Percentiles rank a stretch among this genome's conserved stretches.
Evolutionary conservation across 2,329 filamentous ascomycete genomes (phyloP).

Genomic region (Colletotrichum higginsianum): DNA sequence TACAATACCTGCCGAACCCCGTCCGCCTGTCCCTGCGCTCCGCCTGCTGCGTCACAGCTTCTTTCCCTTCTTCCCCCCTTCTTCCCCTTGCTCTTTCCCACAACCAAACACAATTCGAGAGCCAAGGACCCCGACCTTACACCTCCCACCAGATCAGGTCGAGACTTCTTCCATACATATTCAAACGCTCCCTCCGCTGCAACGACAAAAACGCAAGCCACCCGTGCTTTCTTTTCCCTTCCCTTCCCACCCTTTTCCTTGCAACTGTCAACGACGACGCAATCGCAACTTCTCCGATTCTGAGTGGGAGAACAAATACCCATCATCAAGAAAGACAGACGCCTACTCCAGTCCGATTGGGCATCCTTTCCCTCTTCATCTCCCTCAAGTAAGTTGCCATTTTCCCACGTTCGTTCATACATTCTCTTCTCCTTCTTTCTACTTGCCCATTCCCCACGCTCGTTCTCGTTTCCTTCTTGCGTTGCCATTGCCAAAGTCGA

Average conservation of each 20-base stretch:
- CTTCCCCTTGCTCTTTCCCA: conserved; percentile 30
- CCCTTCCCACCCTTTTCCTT: conserved; percentile 22
- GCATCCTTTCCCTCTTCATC: neutral
- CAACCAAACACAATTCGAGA: neutral
- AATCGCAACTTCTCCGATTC: conserved; percentile 4
- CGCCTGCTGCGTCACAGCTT: conserved; percentile 40
- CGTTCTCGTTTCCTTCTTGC: neutral
- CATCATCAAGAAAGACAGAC: conserved; percentile 3
- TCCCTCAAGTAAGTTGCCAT: conserved; percentile 20
- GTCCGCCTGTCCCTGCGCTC: conserved; percentile 38
- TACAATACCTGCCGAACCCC: conserved; percentile 43
- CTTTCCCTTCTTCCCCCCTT: conserved; percentile 33
- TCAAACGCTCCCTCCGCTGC: conserved; percentile 38
- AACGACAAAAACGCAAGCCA: conserved; percentile 15
- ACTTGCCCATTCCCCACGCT: neutral
- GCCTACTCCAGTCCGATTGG: neutral
- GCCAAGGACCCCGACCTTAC: conserved; percentile 28
- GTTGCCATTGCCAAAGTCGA: neutral
- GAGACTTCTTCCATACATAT: conserved; percentile 21
- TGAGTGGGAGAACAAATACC: neutral
- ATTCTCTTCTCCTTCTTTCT: neutral
- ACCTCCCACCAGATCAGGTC: conserved; percentile 4
- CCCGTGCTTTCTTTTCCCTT: conserved; percentile 31
- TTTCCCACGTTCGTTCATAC: neutral
- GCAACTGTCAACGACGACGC: conserved; percentile 25